Conservation (phyloP, 768 basidiomycete genomes). For the Kwoniella botswanensis region DNA sequence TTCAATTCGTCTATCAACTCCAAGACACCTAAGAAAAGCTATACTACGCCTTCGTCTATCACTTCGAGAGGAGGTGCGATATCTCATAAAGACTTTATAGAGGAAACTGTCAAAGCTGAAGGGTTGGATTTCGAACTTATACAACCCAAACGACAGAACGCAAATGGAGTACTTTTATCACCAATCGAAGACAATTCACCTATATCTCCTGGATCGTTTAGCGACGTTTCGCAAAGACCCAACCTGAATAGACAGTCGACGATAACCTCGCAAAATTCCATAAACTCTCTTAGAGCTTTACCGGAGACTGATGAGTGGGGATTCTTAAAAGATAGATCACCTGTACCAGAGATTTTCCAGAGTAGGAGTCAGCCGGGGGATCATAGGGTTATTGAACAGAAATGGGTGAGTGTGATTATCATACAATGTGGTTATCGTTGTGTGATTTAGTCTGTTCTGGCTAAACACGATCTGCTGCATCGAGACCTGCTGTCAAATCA, state of each 20-base stretch:
- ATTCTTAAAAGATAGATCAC: slow-evolving; percentile 46
- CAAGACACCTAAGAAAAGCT: slow-evolving; percentile 14
- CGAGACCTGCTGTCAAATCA: too few species aligned
- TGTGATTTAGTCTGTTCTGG: too few species aligned
- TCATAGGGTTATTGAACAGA: slow-evolving; percentile 45
- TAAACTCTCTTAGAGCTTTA: slow-evolving; percentile 22
- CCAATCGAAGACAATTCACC: slow-evolving; percentile 19
- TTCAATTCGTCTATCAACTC: slow-evolving; percentile 22
- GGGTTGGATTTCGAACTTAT: slow-evolving; percentile 53
- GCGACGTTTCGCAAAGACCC: background rate
- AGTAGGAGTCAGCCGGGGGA: slow-evolving; percentile 33
- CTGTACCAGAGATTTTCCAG: slow-evolving; percentile 50
- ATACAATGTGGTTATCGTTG: too few species aligned
- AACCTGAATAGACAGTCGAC: slow-evolving; percentile 9
- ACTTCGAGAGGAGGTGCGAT: slow-evolving; percentile 13
- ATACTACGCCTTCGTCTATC: background rate
- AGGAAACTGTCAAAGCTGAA: slow-evolving; percentile 52
- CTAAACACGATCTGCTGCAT: too few species aligned
- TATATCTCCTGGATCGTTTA: background rate
- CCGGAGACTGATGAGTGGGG: slow-evolving; percentile 56
- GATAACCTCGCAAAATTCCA: slow-evolving; percentile 5
- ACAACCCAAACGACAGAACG: slow-evolving; percentile 33
- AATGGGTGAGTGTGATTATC: slow-evolving; percentile 42
- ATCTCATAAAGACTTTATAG: slow-evolving; percentile 46
- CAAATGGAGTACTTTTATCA: slow-evolving; percentile 8